Percentiles rank a stretch among this genome's conserved stretches.
These are phyloP conservation scores for Hordeum marinum DNA, from an alignment of 176 grass and related monocot genomes.

Conservation along the genomic window DNA sequence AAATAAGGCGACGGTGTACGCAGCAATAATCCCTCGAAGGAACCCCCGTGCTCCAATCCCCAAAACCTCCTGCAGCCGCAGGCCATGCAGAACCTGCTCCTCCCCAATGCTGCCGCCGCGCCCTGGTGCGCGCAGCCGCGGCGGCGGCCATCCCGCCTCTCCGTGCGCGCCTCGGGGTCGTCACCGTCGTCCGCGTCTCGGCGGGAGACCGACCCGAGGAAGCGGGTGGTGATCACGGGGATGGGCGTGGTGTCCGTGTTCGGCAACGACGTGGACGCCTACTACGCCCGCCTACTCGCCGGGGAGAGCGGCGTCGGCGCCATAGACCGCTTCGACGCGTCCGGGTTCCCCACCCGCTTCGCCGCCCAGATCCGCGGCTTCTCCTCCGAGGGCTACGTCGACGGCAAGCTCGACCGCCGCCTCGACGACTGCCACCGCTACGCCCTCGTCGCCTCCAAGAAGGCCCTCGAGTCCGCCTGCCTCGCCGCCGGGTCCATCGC, in stretches of 20 bases:
- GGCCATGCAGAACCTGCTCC: neutral
- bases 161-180: neutral
- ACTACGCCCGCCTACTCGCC: slow-evolving; percentile 38
- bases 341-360: slow-evolving; percentile 24
- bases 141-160: neutral
- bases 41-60: neutral
- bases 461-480: slow-evolving; percentile 44
- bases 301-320: slow-evolving; percentile 20
- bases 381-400: slow-evolving; percentile 36
- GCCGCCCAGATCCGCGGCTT: slow-evolving; percentile 45
- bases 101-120: neutral
- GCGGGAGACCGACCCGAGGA: slow-evolving; percentile 51
- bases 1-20: neutral
- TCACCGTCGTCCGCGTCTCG: neutral
- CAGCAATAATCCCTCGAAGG: neutral
- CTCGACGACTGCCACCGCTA: slow-evolving; percentile 49
- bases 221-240: slow-evolving; percentile 47
- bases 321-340: slow-evolving; percentile 41
- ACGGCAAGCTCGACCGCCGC: slow-evolving; percentile 28
- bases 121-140: neutral
- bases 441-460: slow-evolving; percentile 44
- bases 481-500: slow-evolving; percentile 28
- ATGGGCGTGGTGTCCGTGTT: slow-evolving; percentile 59
- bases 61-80: neutral
- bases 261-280: slow-evolving; percentile 34